Base-by-base conservation (phyloP, 305 asterid genomes). In the Euphrasia arctica region DNA sequence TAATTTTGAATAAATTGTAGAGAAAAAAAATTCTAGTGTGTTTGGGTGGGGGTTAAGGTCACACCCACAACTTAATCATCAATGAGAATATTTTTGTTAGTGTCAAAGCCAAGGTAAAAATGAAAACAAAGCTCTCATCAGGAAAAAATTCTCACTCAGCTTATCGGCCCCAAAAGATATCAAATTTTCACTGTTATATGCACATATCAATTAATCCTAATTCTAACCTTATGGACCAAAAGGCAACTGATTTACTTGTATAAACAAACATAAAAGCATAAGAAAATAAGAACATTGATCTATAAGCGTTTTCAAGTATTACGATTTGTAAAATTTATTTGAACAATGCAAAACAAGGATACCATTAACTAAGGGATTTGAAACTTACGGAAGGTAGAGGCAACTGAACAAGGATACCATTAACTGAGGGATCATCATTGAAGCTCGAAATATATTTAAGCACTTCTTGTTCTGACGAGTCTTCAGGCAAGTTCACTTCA, bases 371-470 rank as follows among this genome's bases (percentile, higher is more conserved):
- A 68, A 9, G 10, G 49, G 59, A 51, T 61, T 55, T 62, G 72
- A 67, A 76, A 74, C 92, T 75, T 88, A 93, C 99, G 4, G 91
- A 73, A 64, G 99, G 99, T 57, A 93, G 73, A 25, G 99, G 97
- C 70, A 93, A 70, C 88, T 93, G 99, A 70, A 93, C 96, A 64
- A 93, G 96, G 79, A 93, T 93, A 60, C 97, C 99, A 73, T 93
- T 85, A 69, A 93, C 95, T 0, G 83, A 74, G 18, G 96, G 89
- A 72, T 93, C 95, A 49, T 83, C 80, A 42, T 93, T 93, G 80
- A 82, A 93, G 54, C 67, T 67, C n/a, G 85, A 68, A 29, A 93
- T 86, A 73, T 78, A 72, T 70, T 83, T 66, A 31, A 92, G 88
- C 65, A 93, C 92, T 80, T 93, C 95, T 65, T 87, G 82, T 66